A percentile compares a stretch with the other conserved stretches of the same genome.
Evolutionary conservation across 371 early-diverging fungal genomes (phyloP).

Genomic region (Funneliformis caledonium): DNA sequence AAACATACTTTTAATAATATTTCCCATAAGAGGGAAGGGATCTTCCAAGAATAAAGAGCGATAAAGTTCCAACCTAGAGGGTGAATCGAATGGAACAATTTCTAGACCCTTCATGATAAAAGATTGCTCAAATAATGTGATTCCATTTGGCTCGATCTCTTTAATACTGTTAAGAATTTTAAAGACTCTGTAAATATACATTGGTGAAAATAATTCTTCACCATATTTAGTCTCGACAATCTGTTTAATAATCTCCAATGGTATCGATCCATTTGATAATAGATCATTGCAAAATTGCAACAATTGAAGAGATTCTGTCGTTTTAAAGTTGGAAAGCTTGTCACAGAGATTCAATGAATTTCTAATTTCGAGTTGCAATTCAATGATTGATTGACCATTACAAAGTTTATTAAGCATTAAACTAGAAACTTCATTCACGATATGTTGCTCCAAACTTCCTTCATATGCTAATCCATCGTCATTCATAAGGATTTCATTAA

Average conservation of each 20-base stretch:
- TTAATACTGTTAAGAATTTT: background rate
- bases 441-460: background rate
- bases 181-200: background rate
- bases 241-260: background rate
- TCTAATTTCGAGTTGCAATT: constrained; percentile 25
- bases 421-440: background rate
- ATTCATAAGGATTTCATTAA: background rate
- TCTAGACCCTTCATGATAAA: constrained; percentile 5
- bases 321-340: constrained; percentile 12
- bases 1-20: constrained; percentile 30
- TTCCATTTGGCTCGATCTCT: background rate
- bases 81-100: constrained; percentile 9
- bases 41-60: background rate
- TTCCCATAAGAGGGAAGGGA: constrained; percentile 26
- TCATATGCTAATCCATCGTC: background rate
- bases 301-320: background rate
- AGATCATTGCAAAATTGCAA: constrained; percentile 33
- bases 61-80: background rate
- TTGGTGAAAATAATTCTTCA: background rate
- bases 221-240: background rate
- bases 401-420: constrained; percentile 1
- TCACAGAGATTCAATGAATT: constrained; percentile 20
- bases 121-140: background rate
- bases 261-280: constrained; percentile 10
- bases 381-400: background rate